Percentiles rank a stretch among this genome's conserved stretches.
Conservation (phyloP, 805 yeast genomes). For the Yamadazyma paraphyllophila region DNA sequence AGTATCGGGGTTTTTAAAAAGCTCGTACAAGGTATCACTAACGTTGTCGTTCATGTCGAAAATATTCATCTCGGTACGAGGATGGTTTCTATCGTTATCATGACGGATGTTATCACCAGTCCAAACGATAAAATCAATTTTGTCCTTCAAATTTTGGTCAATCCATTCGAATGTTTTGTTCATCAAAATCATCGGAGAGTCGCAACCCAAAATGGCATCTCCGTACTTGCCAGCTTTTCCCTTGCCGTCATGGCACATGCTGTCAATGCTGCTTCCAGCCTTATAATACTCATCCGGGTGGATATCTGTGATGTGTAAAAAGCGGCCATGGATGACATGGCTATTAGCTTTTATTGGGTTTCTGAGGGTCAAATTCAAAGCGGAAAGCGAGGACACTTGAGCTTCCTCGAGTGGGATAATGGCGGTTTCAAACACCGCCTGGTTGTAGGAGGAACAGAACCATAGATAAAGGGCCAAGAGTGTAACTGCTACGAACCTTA, state of each 20-base stretch:
- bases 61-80: conserved; percentile 72
- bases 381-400: conserved; percentile 3
- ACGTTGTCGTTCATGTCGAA: conserved; percentile 65
- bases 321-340: conserved; percentile 62
- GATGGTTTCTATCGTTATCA: conserved; percentile 71
- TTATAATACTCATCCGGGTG: conserved; percentile 76
- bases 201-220: conserved; percentile 75
- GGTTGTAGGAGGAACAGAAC: conserved; percentile 7
- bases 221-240: conserved; percentile 67
- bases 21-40: conserved; percentile 48
- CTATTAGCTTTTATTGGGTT: conserved; percentile 26
- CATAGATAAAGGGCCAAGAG: conserved; percentile 10
- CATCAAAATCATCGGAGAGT: conserved; percentile 63
- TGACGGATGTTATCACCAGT: conserved; percentile 88
- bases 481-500: conserved; percentile 2
- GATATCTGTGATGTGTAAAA: conserved; percentile 81
- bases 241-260: conserved; percentile 57
- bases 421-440: background rate
- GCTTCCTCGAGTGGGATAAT: conserved; percentile 2
- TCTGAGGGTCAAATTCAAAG: conserved; percentile 33
- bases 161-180: conserved; percentile 69
- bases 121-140: conserved; percentile 85
- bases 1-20: conserved; percentile 51
- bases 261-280: conserved; percentile 45
- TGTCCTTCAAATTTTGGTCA: conserved; percentile 58